These are phyloP conservation scores for Thamnidium elegans DNA, from an alignment of 192 early-diverging fungal species.

Conservation along the genomic window DNA sequence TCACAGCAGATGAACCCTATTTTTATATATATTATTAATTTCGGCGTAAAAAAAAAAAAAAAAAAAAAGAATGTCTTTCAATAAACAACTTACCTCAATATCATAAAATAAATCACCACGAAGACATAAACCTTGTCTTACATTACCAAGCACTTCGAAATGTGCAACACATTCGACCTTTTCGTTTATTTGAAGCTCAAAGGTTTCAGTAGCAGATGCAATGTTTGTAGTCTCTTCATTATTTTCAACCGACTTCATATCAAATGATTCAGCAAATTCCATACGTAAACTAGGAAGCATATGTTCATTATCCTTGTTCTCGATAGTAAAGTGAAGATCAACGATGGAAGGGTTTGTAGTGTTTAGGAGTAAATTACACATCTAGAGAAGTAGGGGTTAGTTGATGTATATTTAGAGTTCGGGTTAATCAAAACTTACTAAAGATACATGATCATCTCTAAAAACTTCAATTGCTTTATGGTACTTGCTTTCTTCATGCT, in stretches of 20 bases:
- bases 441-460: background rate
- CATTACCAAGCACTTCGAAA: slow-evolving; percentile 29
- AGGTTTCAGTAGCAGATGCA: slow-evolving; percentile 21
- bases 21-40: background rate
- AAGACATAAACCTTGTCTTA: slow-evolving; percentile 25
- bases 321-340: slow-evolving; percentile 17
- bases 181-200: slow-evolving; percentile 32
- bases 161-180: slow-evolving; percentile 18
- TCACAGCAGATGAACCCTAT: slow-evolving; percentile 5
- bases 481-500: background rate
- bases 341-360: slow-evolving; percentile 14
- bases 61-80: background rate
- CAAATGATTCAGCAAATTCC: slow-evolving; percentile 30
- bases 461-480: background rate
- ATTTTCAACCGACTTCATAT: slow-evolving; percentile 12
- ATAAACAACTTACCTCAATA: slow-evolving; percentile 26
- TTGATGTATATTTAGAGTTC: background rate
- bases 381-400: background rate
- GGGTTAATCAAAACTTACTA: background rate
- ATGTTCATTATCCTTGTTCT: slow-evolving; percentile 11
- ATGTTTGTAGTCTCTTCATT: slow-evolving; percentile 4
- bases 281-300: slow-evolving; percentile 25
- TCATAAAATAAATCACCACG: slow-evolving; percentile 35
- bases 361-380: slow-evolving; percentile 23
- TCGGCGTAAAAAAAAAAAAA: too few species aligned